A percentile compares a stretch with the other conserved stretches of the same genome.
phyloP scores from a whole-genome alignment of 2,329 filamentous ascomycete genomes.

The Leptoxyphium fumago region DNA sequence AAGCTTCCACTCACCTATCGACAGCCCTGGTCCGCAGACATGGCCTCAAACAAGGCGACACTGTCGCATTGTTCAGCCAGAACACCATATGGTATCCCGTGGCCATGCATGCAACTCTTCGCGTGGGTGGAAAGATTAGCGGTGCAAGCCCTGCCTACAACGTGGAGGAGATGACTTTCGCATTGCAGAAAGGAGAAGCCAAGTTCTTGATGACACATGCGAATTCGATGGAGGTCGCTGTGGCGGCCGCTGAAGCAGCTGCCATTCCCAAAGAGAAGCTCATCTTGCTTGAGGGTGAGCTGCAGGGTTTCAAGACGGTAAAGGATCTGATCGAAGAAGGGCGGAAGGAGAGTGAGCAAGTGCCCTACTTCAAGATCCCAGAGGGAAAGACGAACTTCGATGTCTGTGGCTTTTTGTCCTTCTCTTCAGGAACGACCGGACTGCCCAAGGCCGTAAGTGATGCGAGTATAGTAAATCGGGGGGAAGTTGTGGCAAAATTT shows the following conservation, averaged over 20 bases:
- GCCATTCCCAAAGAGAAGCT: conserved; percentile 38
- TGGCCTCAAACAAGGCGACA: conserved; percentile 39
- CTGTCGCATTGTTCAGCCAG: conserved; percentile 45
- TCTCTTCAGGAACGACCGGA: conserved; percentile 36
- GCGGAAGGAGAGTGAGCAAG: conserved; percentile 28
- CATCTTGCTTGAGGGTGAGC: conserved; percentile 41
- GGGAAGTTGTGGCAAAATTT: too few relatives aligned
- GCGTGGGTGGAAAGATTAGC: conserved; percentile 41
- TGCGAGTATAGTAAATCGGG: too few relatives aligned
- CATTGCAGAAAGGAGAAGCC: conserved; percentile 41
- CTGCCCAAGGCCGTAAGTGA: conserved; percentile 31
- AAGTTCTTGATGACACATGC: conserved; percentile 45
- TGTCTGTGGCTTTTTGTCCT: conserved; percentile 38
- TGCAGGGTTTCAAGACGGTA: conserved; percentile 36
- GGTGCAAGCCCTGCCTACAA: conserved; percentile 53
- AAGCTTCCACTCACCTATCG: conserved; percentile 42
- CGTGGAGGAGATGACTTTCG: conserved; percentile 53
- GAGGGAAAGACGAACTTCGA: conserved; percentile 41
- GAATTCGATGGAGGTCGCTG: conserved; percentile 40
- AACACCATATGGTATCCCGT: conserved; percentile 51
- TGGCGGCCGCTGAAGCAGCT: conserved; percentile 38
- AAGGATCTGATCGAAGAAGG: conserved; percentile 31
- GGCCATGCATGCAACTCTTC: conserved; percentile 42
- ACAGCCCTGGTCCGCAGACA: conserved; percentile 44
- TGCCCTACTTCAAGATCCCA: conserved; percentile 34